Base-by-base conservation (phyloP, 2,329 filamentous ascomycete species). In the Colletotrichum musicola region DNA sequence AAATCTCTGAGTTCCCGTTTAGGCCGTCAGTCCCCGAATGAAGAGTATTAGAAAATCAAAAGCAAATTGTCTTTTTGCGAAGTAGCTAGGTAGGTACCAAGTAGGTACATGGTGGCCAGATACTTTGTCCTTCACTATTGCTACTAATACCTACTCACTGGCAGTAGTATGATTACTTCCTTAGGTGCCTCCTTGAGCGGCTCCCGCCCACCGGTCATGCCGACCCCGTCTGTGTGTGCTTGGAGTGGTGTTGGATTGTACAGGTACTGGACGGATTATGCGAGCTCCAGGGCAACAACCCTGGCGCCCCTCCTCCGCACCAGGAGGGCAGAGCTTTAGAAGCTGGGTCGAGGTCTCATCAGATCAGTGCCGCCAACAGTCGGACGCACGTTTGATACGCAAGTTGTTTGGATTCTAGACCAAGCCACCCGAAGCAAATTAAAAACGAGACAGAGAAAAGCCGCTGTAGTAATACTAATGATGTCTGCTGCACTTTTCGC, bases 301-400 rank as follows among this genome's bases (percentile, higher is more conserved):
- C 46, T 49, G 46, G 46, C 46, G 16, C 62, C 12, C 42, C 30
- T 35, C 30, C 30, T 35, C 62, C 66, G 63, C 63, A 69, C 66
- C 66, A 69, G 62, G 62, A 49, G n/a, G 16, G 13, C 30, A 35
- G 30, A 35, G 30, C 27, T 30, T 30, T 6, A 30, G 27, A 30
- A 30, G 27, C 30, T 35, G 30, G 30, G 30, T 35, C 30, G 30
- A 7, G 7, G 14, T 46, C 27, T 38, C 25, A 55, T 38, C 22
- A 13, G 4, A 7, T 18, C 13, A 35, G 22, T 55, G 25, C 18
- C 27, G 30, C 30, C 30, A 35, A 35, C 30, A 35, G 30, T 35
- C 30, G 10, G 30, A 35, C 30, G 30, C 30, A 35, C 30, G 30
- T 35, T 35, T 35, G 30, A 35, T 35, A 35, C 30, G 30, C 30